Conservation (phyloP, 1,284 basidiomycete species). For the Rhodotorula sp. region DNA sequence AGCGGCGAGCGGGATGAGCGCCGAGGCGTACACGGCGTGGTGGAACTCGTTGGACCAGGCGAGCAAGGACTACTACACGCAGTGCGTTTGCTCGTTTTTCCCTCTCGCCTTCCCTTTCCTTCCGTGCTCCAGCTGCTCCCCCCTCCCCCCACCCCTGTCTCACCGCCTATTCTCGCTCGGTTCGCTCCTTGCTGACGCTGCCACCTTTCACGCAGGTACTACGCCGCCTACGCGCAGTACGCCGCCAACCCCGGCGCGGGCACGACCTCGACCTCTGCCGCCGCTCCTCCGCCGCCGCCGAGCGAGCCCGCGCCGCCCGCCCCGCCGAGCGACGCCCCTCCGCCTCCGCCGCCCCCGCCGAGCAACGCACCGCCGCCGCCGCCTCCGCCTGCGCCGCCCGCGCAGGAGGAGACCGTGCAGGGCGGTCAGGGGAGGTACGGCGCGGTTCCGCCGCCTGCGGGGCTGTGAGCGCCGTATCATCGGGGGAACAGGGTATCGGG, state of each 20-base stretch:
- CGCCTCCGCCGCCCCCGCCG: slow-evolving; percentile 14
- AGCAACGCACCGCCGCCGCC: not conserved
- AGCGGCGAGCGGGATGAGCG: slow-evolving; percentile 17
- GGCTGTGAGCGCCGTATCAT: not conserved
- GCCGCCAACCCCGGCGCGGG: slow-evolving; percentile 13
- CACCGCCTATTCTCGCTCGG: no score
- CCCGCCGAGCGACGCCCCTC: slow-evolving; percentile 1
- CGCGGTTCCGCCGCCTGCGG: slow-evolving; percentile 26
- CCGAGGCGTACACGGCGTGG: slow-evolving; percentile 39
- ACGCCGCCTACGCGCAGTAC: slow-evolving; percentile 38
- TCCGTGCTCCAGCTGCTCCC: not conserved
- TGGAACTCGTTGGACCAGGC: slow-evolving; percentile 41
- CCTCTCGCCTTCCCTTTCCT: not conserved
- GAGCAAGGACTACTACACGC: slow-evolving; percentile 40
- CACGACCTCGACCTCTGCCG: not conserved
- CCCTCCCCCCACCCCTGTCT: no score
- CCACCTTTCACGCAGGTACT: slow-evolving; percentile 18
- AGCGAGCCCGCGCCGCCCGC: slow-evolving; percentile 4
- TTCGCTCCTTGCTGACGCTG: not conserved
- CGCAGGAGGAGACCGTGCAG: no score
- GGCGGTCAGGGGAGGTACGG: slow-evolving; percentile 21
- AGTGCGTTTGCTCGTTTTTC: slow-evolving; percentile 20
- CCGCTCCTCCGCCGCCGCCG: not conserved
- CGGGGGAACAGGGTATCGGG: not conserved
- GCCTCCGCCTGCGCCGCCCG: not conserved